Evolutionary conservation across 768 basidiomycete genomes (phyloP).

Genomic region (Mrakia blollopis): DNA sequence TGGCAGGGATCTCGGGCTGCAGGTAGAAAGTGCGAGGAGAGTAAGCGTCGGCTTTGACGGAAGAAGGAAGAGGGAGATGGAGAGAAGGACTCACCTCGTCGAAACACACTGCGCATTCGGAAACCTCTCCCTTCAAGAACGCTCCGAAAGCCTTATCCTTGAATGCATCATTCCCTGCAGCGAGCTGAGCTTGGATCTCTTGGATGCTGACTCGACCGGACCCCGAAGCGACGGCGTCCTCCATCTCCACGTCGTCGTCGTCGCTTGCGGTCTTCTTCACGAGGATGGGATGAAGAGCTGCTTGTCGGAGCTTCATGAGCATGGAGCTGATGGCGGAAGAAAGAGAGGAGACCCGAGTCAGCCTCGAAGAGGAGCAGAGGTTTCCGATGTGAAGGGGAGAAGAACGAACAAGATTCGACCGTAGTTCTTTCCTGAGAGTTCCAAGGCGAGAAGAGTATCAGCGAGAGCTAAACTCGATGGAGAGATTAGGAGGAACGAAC

Average conservation of each 20-base stretch:
- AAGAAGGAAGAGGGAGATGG: neutral
- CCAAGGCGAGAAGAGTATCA: slow-evolving; percentile 64
- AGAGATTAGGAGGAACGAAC: neutral
- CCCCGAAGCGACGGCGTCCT: neutral
- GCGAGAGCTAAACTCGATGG: neutral
- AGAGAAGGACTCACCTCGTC: slow-evolving; percentile 46
- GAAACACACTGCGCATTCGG: slow-evolving; percentile 76
- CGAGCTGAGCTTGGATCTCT: slow-evolving; percentile 27
- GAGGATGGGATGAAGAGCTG: slow-evolving; percentile 83
- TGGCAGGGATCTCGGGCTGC: slow-evolving; percentile 53
- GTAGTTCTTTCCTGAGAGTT: slow-evolving; percentile 63
- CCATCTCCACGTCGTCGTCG: slow-evolving; percentile 44
- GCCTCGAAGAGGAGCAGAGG: neutral
- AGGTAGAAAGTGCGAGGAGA: neutral
- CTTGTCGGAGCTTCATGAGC: slow-evolving; percentile 60
- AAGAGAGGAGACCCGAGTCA: too few species aligned
- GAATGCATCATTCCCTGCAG: slow-evolving; percentile 31
- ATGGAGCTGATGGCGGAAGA: slow-evolving; percentile 10
- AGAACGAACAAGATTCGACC: slow-evolving; percentile 29
- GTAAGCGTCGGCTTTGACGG: neutral
- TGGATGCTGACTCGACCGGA: slow-evolving; percentile 4
- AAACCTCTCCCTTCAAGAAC: slow-evolving; percentile 44
- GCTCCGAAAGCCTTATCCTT: slow-evolving; percentile 17
- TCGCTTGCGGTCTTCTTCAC: slow-evolving; percentile 55
- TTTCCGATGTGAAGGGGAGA: neutral